Evolutionary conservation across 805 yeast species (phyloP).

Genomic region (Zygotorulaspora chibaensis): DNA sequence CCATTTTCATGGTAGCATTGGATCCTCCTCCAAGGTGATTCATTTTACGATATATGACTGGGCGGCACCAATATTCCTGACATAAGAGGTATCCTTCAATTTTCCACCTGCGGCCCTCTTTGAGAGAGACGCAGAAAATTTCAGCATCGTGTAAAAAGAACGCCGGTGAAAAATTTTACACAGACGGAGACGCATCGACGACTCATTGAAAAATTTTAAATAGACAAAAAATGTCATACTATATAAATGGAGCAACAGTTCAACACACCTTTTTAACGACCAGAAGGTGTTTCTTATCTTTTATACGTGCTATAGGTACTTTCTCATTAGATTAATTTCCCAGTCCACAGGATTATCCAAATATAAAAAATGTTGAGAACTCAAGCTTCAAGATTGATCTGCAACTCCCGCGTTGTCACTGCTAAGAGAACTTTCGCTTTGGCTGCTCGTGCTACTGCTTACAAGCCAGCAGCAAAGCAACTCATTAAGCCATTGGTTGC

Average conservation of each 20-base stretch:
- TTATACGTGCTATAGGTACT: neutral
- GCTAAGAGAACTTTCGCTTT: conserved; percentile 65
- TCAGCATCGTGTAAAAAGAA: neutral
- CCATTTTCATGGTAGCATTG: no score
- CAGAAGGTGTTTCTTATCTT: neutral
- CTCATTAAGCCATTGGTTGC: conserved; percentile 46
- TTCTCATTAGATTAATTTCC: neutral
- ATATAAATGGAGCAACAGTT: neutral
- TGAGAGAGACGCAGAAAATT: neutral
- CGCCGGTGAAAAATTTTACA: neutral
- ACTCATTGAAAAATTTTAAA: conserved; percentile 1
- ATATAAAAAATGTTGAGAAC: conserved; percentile 36
- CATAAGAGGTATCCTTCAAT: neutral
- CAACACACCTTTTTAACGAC: neutral
- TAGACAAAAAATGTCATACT: neutral
- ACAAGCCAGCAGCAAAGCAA: conserved; percentile 58
- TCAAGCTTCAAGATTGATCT: conserved; percentile 41
- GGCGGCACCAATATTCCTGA: no score
- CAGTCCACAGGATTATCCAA: neutral
- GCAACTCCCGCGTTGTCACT: conserved; percentile 42
- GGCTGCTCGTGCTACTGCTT: conserved; percentile 42
- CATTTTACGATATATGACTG: no score
- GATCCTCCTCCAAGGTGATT: no score
- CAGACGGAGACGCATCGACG: conserved; percentile 1
- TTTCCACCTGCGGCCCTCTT: neutral